phyloP scores from a whole-genome alignment of 192 early-diverging fungal genomes.

The Mortierella antarctica region DNA sequence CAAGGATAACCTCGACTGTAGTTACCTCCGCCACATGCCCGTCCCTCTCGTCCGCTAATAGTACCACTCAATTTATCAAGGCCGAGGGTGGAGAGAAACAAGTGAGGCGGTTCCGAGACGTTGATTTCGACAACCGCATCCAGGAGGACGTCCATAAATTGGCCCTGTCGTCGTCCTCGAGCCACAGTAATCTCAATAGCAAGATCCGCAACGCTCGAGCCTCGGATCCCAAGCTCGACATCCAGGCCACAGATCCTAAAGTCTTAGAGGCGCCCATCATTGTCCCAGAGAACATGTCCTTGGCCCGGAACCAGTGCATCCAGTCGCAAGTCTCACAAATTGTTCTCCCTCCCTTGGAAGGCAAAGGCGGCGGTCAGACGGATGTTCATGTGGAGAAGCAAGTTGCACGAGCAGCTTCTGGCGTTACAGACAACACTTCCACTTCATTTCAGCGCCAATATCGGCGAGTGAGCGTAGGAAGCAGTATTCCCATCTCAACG shows the following conservation, averaged over 20 bases:
- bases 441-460: too few relatives aligned
- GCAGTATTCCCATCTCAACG: too few relatives aligned
- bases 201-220: background rate
- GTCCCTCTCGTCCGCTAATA: too few relatives aligned
- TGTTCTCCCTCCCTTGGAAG: conserved; percentile 32
- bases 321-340: conserved; percentile 16
- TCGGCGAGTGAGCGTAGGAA: too few relatives aligned
- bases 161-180: conserved; percentile 3
- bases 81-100: background rate
- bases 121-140: conserved; percentile 41
- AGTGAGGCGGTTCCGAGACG: conserved; percentile 11
- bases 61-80: background rate
- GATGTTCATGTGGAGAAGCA: background rate
- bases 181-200: background rate
- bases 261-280: conserved; percentile 40
- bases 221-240: background rate
- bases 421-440: background rate
- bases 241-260: conserved; percentile 26
- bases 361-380: background rate
- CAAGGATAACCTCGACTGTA: too few relatives aligned
- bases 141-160: conserved; percentile 30
- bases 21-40: too few relatives aligned
- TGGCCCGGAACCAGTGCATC: conserved; percentile 20
- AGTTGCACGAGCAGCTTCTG: background rate
- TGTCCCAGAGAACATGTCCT: conserved; percentile 30